Base-by-base conservation (phyloP, 164 flowering plant genomes). In the Magnolia changhungtana region DNA sequence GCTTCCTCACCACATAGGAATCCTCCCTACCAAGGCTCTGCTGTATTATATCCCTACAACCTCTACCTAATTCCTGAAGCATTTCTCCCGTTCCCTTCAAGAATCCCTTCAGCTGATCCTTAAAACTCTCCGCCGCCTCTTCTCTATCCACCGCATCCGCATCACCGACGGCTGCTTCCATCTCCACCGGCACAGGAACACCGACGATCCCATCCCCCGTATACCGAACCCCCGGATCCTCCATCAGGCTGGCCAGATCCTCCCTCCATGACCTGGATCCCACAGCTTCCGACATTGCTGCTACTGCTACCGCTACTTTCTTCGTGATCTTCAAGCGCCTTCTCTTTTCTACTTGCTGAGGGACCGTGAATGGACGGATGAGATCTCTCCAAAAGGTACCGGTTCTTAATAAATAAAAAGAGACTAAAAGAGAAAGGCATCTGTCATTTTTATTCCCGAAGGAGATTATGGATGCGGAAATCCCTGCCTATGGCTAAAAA, bases 81-180 rank as follows among this genome's bases (percentile, higher is more conserved):
- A 96, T 78, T 81, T 94, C 98, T 0, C 86, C 90, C 87, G 94
- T 86, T 6, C 97, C 94, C 72, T 84, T 83, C 77, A 85, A 74
- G 49, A 96, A 96, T 14, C 88, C 98, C 79, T 87, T 86, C 68
- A 87, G 75, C 84, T 92, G 96, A 71, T 90, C 93, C 84, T 82
- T 85, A 74, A 90, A 77, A 69, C 88, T 86, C 89, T 90, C 96
- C 75, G 18, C 70, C 73, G 19, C 67, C 50, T 1, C 21, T 72
- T 20, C 79, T 5, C 27, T 37, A 50, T 19, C 52, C 7, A 45
- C 79, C 21, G 63, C 20, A 9, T 66, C 75, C 27, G 18, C 78
- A 20, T 11, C 50, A 19, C 24, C 70, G 59, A 19, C 49, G 50
- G 9, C 66, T n/a, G 8, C 21, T 55, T 31, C 69, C n/a, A 23